Percentiles rank a stretch among this genome's conserved stretches.
Evolutionary conservation across 2,329 filamentous ascomycete species (phyloP).

Genomic region (Endocalyx cinctus): DNA sequence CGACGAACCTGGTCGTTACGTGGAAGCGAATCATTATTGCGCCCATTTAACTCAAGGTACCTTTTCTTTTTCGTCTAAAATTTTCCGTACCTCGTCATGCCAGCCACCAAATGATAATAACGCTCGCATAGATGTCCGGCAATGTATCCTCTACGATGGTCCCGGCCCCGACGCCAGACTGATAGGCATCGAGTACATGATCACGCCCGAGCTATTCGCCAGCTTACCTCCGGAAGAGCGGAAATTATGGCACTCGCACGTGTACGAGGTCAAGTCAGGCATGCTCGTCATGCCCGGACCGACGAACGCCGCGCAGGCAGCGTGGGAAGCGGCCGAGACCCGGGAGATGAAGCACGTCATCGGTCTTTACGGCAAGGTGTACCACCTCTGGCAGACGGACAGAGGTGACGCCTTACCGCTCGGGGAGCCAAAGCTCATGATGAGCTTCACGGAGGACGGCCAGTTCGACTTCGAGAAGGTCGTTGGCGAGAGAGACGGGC

Average conservation of each 20-base stretch:
- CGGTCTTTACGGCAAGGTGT: constrained; percentile 75
- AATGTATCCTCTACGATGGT: constrained; percentile 82
- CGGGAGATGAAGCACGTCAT: constrained; percentile 75
- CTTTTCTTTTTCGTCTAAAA: neutral
- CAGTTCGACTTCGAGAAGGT: constrained; percentile 43
- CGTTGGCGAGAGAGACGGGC: constrained; percentile 40
- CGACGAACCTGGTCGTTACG: constrained; percentile 61
- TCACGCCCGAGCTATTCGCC: constrained; percentile 64
- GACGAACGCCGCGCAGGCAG: constrained; percentile 46
- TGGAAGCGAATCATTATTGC: constrained; percentile 85
- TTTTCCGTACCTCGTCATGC: neutral
- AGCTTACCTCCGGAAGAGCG: constrained; percentile 64
- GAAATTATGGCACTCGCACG: constrained; percentile 73
- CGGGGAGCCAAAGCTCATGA: constrained; percentile 51
- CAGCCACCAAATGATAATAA: too few species aligned
- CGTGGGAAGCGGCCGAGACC: constrained; percentile 74
- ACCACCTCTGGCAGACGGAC: constrained; percentile 84
- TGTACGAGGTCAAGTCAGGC: constrained; percentile 70
- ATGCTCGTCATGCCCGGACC: constrained; percentile 75
- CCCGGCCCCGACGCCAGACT: constrained; percentile 62
- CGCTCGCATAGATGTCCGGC: constrained; percentile 67
- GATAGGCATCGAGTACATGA: constrained; percentile 87
- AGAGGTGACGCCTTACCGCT: constrained; percentile 56
- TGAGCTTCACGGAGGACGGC: constrained; percentile 43
- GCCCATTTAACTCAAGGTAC: constrained; percentile 63